Conservation (phyloP, 2,329 filamentous ascomycete genomes). For the Alternaria sp. region DNA sequence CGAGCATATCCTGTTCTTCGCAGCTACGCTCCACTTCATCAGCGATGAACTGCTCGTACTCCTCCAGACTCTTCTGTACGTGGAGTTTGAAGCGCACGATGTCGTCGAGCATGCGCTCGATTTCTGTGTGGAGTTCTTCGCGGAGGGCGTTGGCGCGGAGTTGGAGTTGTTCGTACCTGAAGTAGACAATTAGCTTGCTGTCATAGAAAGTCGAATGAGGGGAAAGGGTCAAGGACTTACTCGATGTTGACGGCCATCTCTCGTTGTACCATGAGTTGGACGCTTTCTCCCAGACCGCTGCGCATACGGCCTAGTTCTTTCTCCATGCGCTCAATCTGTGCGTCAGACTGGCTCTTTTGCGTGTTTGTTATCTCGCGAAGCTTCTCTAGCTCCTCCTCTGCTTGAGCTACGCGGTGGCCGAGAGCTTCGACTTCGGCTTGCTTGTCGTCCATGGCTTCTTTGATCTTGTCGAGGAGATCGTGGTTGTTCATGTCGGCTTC, state of each 20-base stretch:
- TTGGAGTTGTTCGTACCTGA: slow-evolving; percentile 88
- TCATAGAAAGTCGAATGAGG: background rate
- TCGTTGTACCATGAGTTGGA: slow-evolving; percentile 89
- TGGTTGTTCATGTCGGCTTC: slow-evolving; percentile 95
- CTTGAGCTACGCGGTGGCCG: slow-evolving; percentile 84
- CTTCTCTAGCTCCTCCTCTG: slow-evolving; percentile 92
- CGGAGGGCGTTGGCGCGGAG: slow-evolving; percentile 80
- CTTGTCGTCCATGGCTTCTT: slow-evolving; percentile 97
- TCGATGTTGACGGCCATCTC: slow-evolving; percentile 98
- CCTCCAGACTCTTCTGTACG: slow-evolving; percentile 88
- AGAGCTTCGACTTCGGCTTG: slow-evolving; percentile 89
- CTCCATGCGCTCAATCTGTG: slow-evolving; percentile 98
- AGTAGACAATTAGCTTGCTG: slow-evolving; percentile 2
- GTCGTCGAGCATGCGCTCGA: slow-evolving; percentile 94
- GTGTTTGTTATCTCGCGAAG: slow-evolving; percentile 86
- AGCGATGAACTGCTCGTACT: slow-evolving; percentile 91
- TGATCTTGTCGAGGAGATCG: slow-evolving; percentile 90
- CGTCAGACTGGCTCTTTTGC: slow-evolving; percentile 85
- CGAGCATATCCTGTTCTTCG: slow-evolving; percentile 55
- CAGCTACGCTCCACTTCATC: slow-evolving; percentile 81
- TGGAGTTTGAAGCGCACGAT: slow-evolving; percentile 99
- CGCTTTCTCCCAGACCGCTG: slow-evolving; percentile 78
- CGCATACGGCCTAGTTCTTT: slow-evolving; percentile 97
- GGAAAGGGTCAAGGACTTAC: slow-evolving; percentile 57
- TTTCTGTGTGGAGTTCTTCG: slow-evolving; percentile 97